Conservation (phyloP, 2,329 filamentous ascomycete genomes). For the Cryoendolithus antarcticus region DNA sequence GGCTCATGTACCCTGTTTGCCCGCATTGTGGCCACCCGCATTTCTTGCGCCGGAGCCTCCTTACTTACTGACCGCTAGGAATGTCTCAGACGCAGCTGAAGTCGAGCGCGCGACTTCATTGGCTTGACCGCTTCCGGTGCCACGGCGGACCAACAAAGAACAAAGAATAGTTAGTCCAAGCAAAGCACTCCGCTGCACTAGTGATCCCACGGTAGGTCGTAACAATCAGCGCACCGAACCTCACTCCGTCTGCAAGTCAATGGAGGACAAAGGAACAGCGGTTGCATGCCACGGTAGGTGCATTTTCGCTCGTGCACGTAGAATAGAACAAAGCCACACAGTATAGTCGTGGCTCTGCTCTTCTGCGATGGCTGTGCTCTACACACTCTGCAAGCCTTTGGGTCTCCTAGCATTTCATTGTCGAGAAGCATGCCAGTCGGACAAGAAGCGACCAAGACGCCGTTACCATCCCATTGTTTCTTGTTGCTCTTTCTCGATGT, state of each 20-base stretch:
- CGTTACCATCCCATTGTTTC: constrained; percentile 10
- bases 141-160: constrained; percentile 22
- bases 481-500: constrained; percentile 16
- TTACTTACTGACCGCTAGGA: constrained; percentile 20
- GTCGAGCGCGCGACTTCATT: constrained; percentile 11
- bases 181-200: constrained; percentile 6
- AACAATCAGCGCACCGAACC: constrained; percentile 20
- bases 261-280: constrained; percentile 18
- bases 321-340: constrained; percentile 19
- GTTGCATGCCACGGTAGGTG: constrained; percentile 18
- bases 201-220: constrained; percentile 12
- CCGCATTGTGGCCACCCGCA: constrained; percentile 17
- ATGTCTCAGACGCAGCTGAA: constrained; percentile 22
- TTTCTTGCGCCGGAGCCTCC: constrained; percentile 17
- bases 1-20: constrained; percentile 15
- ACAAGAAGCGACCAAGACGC: constrained; percentile 20
- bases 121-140: constrained; percentile 20
- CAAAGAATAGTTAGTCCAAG: constrained; percentile 17
- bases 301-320: constrained; percentile 5
- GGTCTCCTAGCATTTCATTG: constrained; percentile 18
- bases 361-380: constrained; percentile 14
- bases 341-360: constrained; percentile 2
- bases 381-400: constrained; percentile 19
- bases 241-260: constrained; percentile 16
- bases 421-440: constrained; percentile 20